A percentile compares a stretch with the other conserved stretches of the same genome.
These are phyloP conservation scores for Suillus lakei DNA, from an alignment of 768 basidiomycete species.

Conservation along the genomic window DNA sequence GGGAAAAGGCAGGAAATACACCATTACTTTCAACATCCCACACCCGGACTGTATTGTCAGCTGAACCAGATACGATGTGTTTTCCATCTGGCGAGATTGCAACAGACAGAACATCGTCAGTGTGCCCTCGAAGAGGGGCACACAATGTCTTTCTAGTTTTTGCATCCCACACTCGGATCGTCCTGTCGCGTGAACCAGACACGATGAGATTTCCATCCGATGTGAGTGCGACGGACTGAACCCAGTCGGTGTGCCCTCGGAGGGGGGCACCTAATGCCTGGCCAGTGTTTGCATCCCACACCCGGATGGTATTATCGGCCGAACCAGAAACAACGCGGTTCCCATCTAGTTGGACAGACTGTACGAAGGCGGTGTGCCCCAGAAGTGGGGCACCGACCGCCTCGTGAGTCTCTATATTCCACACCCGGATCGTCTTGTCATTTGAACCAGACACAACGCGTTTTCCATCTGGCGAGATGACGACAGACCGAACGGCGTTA, in stretches of 20 bases:
- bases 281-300: background rate
- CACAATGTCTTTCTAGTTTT: background rate
- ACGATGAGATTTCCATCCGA: conserved; percentile 4
- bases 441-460: conserved; percentile 7
- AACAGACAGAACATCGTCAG: background rate
- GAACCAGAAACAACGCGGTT: background rate
- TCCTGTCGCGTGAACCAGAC: conserved; percentile 12
- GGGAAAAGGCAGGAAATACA: background rate
- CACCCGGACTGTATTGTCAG: background rate
- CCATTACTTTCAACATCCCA: background rate
- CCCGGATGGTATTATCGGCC: background rate
- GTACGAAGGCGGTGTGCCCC: background rate
- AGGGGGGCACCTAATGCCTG: background rate
- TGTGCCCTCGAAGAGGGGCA: background rate
- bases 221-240: conserved; percentile 7
- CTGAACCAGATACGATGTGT: background rate
- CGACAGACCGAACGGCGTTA: background rate
- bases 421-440: conserved; percentile 7
- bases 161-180: background rate
- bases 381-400: background rate
- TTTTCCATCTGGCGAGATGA: background rate
- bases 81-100: background rate
- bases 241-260: background rate
- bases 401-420: background rate
- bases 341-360: background rate